Evolutionary conservation across 345 rosid genomes (phyloP).

Genomic region (Eucalyptus marginata): DNA sequence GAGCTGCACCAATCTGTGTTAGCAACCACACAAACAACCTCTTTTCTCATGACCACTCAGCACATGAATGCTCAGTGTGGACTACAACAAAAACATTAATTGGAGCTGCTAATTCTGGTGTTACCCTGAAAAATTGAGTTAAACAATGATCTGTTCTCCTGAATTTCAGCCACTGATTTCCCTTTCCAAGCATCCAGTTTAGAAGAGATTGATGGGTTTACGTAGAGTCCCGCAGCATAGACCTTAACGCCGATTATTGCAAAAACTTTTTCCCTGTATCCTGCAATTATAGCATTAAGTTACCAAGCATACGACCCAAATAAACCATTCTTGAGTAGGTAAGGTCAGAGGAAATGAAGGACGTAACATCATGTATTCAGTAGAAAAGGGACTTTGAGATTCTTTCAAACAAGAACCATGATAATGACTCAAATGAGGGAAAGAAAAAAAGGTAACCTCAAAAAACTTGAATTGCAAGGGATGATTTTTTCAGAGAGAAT

Average conservation of each 20-base stretch:
- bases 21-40: background rate
- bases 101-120: background rate
- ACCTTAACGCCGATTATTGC: constrained; percentile 83
- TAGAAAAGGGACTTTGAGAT: background rate
- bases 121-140: constrained; percentile 50
- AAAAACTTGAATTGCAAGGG: background rate
- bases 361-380: background rate
- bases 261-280: constrained; percentile 80
- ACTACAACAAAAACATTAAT: background rate
- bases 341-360: background rate
- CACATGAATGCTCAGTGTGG: background rate
- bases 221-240: constrained; percentile 72
- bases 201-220: constrained; percentile 30
- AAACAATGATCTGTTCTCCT: constrained; percentile 36
- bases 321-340: background rate
- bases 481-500: background rate
- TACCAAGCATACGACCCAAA: background rate
- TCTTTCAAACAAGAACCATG: background rate
- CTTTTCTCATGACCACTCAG: background rate
- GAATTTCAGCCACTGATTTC: constrained; percentile 29
- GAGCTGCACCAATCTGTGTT: constrained; percentile 18
- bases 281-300: constrained; percentile 21
- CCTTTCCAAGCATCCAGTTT: constrained; percentile 50
- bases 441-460: background rate
- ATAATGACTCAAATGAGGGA: background rate